Percentiles rank a stretch among this genome's conserved stretches.
Evolutionary conservation across 768 basidiomycete genomes (phyloP).

Genomic region (Trametes elegans): DNA sequence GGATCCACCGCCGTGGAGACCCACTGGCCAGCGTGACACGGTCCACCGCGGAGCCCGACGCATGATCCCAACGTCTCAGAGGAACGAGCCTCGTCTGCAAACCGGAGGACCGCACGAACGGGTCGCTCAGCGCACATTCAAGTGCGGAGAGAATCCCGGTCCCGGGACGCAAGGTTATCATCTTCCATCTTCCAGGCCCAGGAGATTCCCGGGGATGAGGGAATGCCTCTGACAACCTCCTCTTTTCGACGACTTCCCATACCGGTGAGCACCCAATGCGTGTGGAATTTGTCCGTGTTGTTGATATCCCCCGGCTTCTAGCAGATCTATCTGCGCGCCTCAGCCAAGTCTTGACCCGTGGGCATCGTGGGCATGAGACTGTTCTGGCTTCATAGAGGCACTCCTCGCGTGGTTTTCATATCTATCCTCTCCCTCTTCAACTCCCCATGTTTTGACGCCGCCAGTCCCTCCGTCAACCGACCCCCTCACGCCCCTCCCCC

Average conservation of each 20-base stretch:
- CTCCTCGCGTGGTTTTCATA: conserved; percentile 33
- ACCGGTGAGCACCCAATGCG: conserved; percentile 18
- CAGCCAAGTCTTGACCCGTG: conserved; percentile 14
- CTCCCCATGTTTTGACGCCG: conserved; percentile 30
- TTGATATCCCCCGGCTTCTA: conserved; percentile 26
- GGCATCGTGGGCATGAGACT: conserved; percentile 25
- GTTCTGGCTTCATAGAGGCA: conserved; percentile 31
- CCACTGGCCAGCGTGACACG: background rate
- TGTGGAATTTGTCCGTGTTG: conserved; percentile 27
- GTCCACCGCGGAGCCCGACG: background rate
- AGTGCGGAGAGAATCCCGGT: background rate
- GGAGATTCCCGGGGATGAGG: conserved; percentile 11
- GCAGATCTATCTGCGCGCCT: conserved; percentile 32
- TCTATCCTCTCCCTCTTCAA: conserved; percentile 30
- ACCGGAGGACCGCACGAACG: background rate
- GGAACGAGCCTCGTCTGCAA: background rate
- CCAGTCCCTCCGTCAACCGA: conserved; percentile 21
- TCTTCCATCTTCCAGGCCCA: conserved; percentile 11
- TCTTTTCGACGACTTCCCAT: conserved; percentile 14
- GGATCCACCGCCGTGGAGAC: background rate
- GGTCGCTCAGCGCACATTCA: background rate
- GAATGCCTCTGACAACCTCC: conserved; percentile 6
- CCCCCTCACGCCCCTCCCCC: conserved; percentile 22
- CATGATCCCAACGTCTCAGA: conserved; percentile 6
- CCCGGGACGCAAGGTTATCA: conserved; percentile 8